Evolutionary conservation across 1,139 yeast species (phyloP).

Genomic region (Schizosaccharomyces versatilis): DNA sequence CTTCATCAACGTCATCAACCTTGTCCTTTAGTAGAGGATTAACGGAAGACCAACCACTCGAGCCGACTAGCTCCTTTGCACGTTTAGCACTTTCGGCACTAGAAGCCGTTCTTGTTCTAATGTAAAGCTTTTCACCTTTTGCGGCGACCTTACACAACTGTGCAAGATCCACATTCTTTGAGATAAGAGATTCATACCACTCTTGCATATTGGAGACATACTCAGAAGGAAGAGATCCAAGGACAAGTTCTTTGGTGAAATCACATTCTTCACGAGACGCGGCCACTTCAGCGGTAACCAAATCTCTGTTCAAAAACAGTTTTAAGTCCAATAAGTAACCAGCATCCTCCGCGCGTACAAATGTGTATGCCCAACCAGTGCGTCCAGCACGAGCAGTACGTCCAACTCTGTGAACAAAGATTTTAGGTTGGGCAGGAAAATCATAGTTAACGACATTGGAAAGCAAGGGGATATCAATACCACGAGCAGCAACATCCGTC

Average conservation of each 20-base stretch:
- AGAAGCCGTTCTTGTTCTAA: conserved; percentile 70
- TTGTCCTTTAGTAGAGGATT: conserved; percentile 27
- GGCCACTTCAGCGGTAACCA: conserved; percentile 27
- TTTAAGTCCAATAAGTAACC: conserved; percentile 84
- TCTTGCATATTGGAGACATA: conserved; percentile 56
- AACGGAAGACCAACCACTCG: conserved; percentile 74
- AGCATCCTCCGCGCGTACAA: conserved; percentile 63
- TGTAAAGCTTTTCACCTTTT: conserved; percentile 73
- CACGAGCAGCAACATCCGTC: conserved; percentile 97
- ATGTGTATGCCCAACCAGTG: conserved; percentile 91
- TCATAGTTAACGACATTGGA: conserved; percentile 86
- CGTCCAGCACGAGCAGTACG: conserved; percentile 98
- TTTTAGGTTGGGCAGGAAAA: conserved; percentile 76
- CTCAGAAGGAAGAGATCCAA: conserved; percentile 62
- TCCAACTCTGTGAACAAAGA: conserved; percentile 92
- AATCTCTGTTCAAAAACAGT: conserved; percentile 65
- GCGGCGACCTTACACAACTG: conserved; percentile 47
- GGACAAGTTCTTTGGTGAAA: conserved; percentile 53
- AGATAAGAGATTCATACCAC: conserved; percentile 38
- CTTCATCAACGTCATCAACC: conserved; percentile 18
- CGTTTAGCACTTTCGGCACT: conserved; percentile 67
- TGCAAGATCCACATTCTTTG: conserved; percentile 46
- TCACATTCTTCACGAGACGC: conserved; percentile 30
- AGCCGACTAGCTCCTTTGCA: conserved; percentile 53
- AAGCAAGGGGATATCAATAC: conserved; percentile 91